These are phyloP conservation scores for Apium graveolens DNA, from an alignment of 129 eudicot genomes.

Conservation along the genomic window DNA sequence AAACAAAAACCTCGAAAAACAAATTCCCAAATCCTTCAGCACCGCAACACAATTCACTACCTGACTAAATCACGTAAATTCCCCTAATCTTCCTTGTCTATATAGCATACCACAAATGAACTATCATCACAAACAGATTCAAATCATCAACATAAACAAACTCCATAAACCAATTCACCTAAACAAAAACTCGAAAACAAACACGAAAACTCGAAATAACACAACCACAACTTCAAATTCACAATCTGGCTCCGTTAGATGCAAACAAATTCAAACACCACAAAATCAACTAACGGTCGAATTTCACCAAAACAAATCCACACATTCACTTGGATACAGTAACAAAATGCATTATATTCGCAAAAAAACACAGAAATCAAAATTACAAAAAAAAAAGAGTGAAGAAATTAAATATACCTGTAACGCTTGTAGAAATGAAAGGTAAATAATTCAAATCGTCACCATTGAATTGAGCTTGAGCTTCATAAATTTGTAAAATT, in stretches of 20 bases:
- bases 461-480: slow-evolving; percentile 35
- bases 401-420: slow-evolving; percentile 1
- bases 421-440: neutral
- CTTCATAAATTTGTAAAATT: neutral
- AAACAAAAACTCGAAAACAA: neutral
- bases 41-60: neutral
- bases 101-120: neutral
- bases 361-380: slow-evolving; percentile 7
- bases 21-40: neutral
- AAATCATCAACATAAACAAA: neutral
- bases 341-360: slow-evolving; percentile 1
- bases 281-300: slow-evolving; percentile 12
- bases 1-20: neutral
- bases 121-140: neutral
- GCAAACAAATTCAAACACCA: neutral
- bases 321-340: slow-evolving; percentile 40
- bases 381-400: slow-evolving; percentile 5
- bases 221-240: neutral
- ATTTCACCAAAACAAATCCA: neutral
- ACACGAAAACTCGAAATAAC: neutral
- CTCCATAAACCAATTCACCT: no score
- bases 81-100: neutral
- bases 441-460: slow-evolving; percentile 23
- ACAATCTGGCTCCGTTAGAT: neutral
- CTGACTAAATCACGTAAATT: neutral